These are phyloP conservation scores for Septoria petroselini DNA, from an alignment of 2,329 filamentous ascomycete genomes.

Conservation along the genomic window DNA sequence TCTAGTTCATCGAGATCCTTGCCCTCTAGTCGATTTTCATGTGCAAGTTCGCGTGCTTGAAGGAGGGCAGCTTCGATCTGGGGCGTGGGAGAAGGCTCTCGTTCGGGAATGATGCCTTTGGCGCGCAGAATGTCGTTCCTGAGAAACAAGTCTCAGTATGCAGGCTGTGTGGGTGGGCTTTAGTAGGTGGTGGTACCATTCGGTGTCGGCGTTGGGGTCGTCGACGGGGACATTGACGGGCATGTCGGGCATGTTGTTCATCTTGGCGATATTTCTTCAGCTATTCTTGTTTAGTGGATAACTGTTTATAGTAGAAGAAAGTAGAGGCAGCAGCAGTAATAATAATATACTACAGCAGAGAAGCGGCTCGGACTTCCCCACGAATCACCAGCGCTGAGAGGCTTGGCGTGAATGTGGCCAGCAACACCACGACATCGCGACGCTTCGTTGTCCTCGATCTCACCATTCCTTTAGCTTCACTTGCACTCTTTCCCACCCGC, in stretches of 20 bases:
- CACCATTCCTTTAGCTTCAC: neutral
- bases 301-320: no score
- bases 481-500: slow-evolving; percentile 4
- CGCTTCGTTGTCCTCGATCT: no score
- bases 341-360: no score
- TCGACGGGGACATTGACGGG: slow-evolving; percentile 79
- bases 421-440: no score
- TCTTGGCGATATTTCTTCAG: slow-evolving; percentile 11
- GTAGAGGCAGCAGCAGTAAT: no score
- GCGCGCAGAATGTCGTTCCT: slow-evolving; percentile 99
- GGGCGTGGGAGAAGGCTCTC: slow-evolving; percentile 89
- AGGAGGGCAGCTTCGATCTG: slow-evolving; percentile 92
- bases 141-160: slow-evolving; percentile 24
- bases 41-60: slow-evolving; percentile 76
- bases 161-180: slow-evolving; percentile 8
- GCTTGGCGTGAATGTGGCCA: no score
- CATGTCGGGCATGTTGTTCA: slow-evolving; percentile 44
- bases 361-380: neutral
- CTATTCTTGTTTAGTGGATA: no score
- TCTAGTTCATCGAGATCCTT: slow-evolving; percentile 93
- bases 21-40: slow-evolving; percentile 89
- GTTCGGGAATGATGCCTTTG: slow-evolving; percentile 96
- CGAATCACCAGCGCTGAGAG: no score
- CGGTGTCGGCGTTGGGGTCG: slow-evolving; percentile 93
- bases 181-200: slow-evolving; percentile 64